Evolutionary conservation across 2,329 filamentous ascomycete genomes (phyloP).

Genomic region (Alternaria sp.): DNA sequence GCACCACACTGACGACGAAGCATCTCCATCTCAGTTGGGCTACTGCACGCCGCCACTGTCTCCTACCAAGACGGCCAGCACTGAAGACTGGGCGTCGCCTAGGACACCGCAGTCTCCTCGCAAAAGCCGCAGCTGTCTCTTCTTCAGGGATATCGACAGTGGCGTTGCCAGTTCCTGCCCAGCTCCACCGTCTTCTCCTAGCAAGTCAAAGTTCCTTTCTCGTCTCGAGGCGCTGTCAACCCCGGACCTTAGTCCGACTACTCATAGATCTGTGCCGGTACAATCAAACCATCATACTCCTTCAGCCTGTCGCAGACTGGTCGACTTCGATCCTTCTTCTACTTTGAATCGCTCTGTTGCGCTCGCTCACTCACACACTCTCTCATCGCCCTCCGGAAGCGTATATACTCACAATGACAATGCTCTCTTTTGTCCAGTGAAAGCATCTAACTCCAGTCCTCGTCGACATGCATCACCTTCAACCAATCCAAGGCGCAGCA

Average conservation of each 20-base stretch:
- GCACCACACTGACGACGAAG: constrained; percentile 34
- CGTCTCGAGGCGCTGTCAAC: constrained; percentile 27
- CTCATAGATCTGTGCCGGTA: constrained; percentile 4
- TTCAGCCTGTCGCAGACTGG: constrained; percentile 13
- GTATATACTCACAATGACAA: neutral
- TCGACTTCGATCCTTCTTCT: neutral
- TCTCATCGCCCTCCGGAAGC: constrained; percentile 12
- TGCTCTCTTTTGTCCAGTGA: neutral
- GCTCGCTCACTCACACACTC: constrained; percentile 21
- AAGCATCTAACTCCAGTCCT: neutral
- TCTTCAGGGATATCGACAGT: constrained; percentile 29
- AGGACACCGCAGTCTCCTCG: constrained; percentile 45
- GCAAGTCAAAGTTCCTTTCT: constrained; percentile 28
- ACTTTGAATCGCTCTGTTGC: constrained; percentile 10
- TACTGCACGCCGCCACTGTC: constrained; percentile 47
- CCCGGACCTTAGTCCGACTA: constrained; percentile 26
- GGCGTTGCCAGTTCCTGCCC: constrained; percentile 16
- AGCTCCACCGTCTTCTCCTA: constrained; percentile 39
- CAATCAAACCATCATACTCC: constrained; percentile 25
- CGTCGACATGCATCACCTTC: neutral
- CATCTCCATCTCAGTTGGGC: constrained; percentile 24
- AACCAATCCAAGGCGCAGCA: constrained; percentile 7
- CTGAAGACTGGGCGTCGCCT: constrained; percentile 43
- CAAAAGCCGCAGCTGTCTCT: constrained; percentile 40
- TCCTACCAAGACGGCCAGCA: constrained; percentile 48